Evolutionary conservation across 495 filamentous ascomycete genomes (phyloP).

Genomic region (Penicillium lividum): DNA sequence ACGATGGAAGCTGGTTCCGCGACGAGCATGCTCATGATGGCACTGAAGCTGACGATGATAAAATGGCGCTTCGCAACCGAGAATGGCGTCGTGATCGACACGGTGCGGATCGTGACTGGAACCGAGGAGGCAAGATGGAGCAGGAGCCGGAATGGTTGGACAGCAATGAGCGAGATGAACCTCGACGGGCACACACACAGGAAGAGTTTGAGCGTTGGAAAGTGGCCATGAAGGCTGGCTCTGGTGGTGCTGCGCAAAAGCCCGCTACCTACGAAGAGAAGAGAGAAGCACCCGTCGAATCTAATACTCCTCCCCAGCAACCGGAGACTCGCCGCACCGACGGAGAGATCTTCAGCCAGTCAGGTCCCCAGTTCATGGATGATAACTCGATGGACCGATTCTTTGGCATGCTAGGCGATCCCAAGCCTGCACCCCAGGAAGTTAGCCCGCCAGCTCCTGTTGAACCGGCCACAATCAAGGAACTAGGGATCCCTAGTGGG

Average conservation of each 20-base stretch:
- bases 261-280: conserved; percentile 49
- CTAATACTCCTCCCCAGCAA: conserved; percentile 25
- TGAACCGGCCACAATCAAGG: conserved; percentile 25
- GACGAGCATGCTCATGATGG: conserved; percentile 54
- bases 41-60: conserved; percentile 57
- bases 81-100: conserved; percentile 66
- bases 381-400: conserved; percentile 77
- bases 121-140: conserved; percentile 55
- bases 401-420: conserved; percentile 67
- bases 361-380: conserved; percentile 42
- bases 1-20: conserved; percentile 59
- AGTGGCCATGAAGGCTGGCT: conserved; percentile 78
- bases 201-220: conserved; percentile 97
- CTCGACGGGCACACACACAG: conserved; percentile 69
- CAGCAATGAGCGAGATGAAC: conserved; percentile 68
- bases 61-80: conserved; percentile 54
- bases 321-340: conserved; percentile 37
- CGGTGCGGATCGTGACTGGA: conserved; percentile 65
- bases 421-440: conserved; percentile 36
- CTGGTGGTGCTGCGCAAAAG: conserved; percentile 26
- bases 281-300: conserved; percentile 37
- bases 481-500: conserved; percentile 26
- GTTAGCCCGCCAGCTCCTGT: conserved; percentile 24
- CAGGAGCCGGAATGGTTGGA: conserved; percentile 88
- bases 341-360: conserved; percentile 40